phyloP scores from a whole-genome alignment of 495 filamentous ascomycete species.

The Chaetomium cochliodes region DNA sequence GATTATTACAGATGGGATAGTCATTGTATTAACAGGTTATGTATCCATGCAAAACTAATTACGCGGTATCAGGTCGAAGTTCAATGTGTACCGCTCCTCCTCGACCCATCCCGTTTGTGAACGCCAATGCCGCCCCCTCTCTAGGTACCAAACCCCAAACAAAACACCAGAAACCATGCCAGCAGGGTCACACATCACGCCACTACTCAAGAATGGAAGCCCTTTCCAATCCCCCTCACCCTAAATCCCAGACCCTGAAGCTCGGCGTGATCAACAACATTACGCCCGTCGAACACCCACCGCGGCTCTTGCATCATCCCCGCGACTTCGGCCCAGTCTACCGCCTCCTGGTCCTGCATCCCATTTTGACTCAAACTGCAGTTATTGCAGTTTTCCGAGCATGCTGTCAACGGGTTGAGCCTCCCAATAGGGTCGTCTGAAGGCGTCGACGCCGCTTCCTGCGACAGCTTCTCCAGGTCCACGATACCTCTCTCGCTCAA shows the following conservation, averaged over 20 bases:
- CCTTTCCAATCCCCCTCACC: conserved; percentile 34
- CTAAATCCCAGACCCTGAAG: conserved; percentile 33
- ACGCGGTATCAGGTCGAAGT: neutral
- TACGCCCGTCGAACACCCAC: conserved; percentile 70
- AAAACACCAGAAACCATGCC: no score
- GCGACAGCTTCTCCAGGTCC: conserved; percentile 24
- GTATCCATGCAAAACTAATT: neutral
- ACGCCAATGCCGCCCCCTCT: neutral
- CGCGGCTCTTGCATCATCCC: conserved; percentile 62
- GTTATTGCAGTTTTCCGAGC: neutral
- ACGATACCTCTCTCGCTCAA: conserved; percentile 31
- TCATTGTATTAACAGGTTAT: neutral
- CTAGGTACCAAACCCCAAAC: neutral
- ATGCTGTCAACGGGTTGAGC: conserved; percentile 25
- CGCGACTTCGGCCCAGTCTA: conserved; percentile 56
- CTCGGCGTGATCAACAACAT: conserved; percentile 30
- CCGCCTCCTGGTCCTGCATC: conserved; percentile 26
- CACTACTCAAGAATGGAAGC: neutral
- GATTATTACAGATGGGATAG: neutral
- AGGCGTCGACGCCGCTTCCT: neutral
- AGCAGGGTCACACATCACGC: neutral
- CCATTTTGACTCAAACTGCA: conserved; percentile 11
- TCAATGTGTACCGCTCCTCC: neutral
- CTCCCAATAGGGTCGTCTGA: conserved; percentile 31
- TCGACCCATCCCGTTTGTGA: neutral